Evolutionary conservation across 73 alveolate genomes (phyloP), one percentile per base, ranked within the genome.

Genomic region (Effrenium voratum): DNA sequence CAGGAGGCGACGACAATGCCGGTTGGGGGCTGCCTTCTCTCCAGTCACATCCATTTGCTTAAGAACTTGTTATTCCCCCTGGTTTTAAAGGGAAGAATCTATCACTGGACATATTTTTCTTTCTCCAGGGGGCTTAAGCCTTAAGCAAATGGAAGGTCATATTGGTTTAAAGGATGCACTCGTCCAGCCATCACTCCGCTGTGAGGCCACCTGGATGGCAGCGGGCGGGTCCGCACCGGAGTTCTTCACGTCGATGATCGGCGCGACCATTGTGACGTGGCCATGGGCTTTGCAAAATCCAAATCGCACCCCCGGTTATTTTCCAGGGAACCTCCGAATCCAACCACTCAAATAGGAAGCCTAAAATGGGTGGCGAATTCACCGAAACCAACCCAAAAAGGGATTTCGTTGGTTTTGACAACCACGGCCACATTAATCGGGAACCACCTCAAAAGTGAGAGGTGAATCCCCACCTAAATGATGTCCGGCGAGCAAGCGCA

Each of bases 171-270:
- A 52, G 8, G 63, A 52, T 52, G 8, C 63, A n/a, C n/a, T n/a
- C n/a, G n/a, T n/a, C n/a, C n/a, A n/a, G n/a, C n/a, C n/a, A n/a
- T n/a, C n/a, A n/a, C n/a, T n/a, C n/a, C n/a, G n/a, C n/a, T 26
- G n/a, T 36, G n/a, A 86, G 95, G 98, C 98, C 40, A 91, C 98
- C 55, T 91, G 87, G 90, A 91, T 91, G 98, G 98, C 98, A 34
- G 98, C 98, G 28, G 98, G 98, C 22, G 98, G 98, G 46, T 91
- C 98, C 26, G 98, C 98, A 8, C 98, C 98, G 0, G 98, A 91
- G 46, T 73, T 91, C 98, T 91, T 91, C 70, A 91, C 98, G 19
- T 91, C 98, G 45, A 72, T 91, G 43, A 77, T 91, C 47, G 98
- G 98, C 49, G 90, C 98, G 30, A 91, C 98, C 3, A 73, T 91